Conservation (phyloP, 176 grass and related monocot species). For the Echinochloa phyllopogon region DNA sequence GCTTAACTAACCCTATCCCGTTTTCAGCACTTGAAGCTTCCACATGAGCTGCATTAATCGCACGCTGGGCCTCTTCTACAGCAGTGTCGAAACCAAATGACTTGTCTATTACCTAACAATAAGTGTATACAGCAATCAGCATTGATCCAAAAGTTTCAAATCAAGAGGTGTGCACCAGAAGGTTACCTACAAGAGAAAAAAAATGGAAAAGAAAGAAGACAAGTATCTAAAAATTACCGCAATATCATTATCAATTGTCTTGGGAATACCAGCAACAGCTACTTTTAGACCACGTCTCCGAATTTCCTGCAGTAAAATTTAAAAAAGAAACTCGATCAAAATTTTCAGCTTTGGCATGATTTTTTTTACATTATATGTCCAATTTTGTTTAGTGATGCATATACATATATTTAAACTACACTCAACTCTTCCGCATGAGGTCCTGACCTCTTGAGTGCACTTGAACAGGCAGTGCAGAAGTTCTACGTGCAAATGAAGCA, state of each 20-base stretch:
- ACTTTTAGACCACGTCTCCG: conserved; percentile 78
- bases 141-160: conserved; percentile 6
- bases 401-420: neutral
- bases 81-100: conserved; percentile 98
- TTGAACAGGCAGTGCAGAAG: conserved; percentile 7
- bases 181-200: neutral
- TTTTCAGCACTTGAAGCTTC: conserved; percentile 95
- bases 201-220: neutral
- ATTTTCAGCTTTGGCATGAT: neutral
- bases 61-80: conserved; percentile 92
- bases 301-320: conserved; percentile 69
- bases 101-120: conserved; percentile 86
- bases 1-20: conserved; percentile 91
- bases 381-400: neutral
- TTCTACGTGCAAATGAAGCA: neutral
- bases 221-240: conserved; percentile 60
- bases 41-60: conserved; percentile 93
- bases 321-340: conserved; percentile 13
- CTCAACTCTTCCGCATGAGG: neutral
- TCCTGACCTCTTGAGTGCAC: neutral
- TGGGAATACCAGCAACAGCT: conserved; percentile 81
- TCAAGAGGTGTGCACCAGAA: conserved; percentile 9
- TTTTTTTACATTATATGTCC: neutral
- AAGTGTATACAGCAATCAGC: conserved; percentile 21
- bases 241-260: conserved; percentile 99